Evolutionary conservation across 139 green algal genomes (phyloP).

Genomic region (Raphidocelis subcapitata): DNA sequence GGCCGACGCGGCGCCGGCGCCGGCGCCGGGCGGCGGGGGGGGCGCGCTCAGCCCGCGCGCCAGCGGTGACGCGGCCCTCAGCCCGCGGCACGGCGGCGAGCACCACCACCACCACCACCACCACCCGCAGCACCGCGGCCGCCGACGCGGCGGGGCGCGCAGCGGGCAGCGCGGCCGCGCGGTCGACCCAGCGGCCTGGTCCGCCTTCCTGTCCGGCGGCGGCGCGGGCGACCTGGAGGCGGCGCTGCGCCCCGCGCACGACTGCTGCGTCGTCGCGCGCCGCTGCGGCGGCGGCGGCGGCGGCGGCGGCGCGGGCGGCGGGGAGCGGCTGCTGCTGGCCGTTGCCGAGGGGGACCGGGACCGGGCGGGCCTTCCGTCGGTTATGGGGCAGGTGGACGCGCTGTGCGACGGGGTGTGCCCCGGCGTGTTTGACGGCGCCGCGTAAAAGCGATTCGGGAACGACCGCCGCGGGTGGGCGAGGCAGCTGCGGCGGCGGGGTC

Average conservation of each 20-base stretch:
- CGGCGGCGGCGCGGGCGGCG: not conserved
- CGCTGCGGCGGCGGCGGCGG: not conserved
- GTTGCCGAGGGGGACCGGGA: conserved; percentile 22
- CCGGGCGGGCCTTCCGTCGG: not conserved
- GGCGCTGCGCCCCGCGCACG: not conserved
- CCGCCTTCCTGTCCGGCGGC: conserved; percentile 9
- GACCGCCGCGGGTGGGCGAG: no score
- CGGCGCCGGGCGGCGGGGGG: no score
- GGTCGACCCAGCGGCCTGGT: conserved; percentile 3
- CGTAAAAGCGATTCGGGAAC: no score
- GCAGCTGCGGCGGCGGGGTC: no score
- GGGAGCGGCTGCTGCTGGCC: conserved; percentile 6
- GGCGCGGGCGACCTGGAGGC: conserved; percentile 2
- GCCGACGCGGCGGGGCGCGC: not conserved
- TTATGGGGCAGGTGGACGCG: conserved; percentile 12
- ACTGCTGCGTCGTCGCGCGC: conserved; percentile 7
- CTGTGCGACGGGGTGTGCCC: conserved; percentile 16
- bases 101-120: no score
- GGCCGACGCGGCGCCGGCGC: not conserved
- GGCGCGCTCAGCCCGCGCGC: no score
- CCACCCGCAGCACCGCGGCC: not conserved
- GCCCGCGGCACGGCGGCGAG: no score
- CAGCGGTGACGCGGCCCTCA: no score
- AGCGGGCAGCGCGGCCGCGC: no score
- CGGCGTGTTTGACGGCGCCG: conserved; percentile 13